Conservation (phyloP, 2,329 filamentous ascomycete genomes). For the Ophiocordyceps sinensis region DNA sequence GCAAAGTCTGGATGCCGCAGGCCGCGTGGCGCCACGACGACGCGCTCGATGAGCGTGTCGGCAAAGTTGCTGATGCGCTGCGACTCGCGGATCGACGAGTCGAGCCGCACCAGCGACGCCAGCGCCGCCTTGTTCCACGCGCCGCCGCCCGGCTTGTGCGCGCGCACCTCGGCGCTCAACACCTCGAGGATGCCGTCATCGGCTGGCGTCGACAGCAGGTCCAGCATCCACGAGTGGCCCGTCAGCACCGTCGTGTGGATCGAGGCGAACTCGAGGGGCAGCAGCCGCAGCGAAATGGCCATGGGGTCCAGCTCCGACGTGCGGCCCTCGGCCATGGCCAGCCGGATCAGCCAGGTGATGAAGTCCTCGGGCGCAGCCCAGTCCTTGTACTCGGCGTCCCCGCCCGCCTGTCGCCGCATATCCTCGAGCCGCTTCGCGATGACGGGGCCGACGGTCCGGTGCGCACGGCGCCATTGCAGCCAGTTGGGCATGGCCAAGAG, state of each 20-base stretch:
- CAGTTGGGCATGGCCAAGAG: constrained; percentile 29
- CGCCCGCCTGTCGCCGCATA: constrained; percentile 24
- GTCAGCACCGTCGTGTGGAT: constrained; percentile 44
- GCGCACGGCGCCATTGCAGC: constrained; percentile 30
- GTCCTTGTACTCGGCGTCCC: constrained; percentile 23
- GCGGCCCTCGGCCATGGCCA: constrained; percentile 29
- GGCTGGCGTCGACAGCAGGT: constrained; percentile 27
- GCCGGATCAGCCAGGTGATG: constrained; percentile 40
- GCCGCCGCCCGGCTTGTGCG: constrained; percentile 14
- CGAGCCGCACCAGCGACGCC: constrained; percentile 26
- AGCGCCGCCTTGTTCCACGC: constrained; percentile 32
- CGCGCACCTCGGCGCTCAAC: constrained; percentile 27
- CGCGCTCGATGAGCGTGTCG: constrained; percentile 29
- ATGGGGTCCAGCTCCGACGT: constrained; percentile 28
- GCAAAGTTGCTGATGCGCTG: constrained; percentile 33
- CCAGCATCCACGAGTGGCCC: constrained; percentile 29
- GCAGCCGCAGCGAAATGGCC: constrained; percentile 33
- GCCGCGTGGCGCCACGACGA: constrained; percentile 28
- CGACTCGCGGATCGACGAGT: constrained; percentile 39
- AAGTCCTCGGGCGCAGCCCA: constrained; percentile 38
- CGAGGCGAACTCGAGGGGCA: constrained; percentile 43
- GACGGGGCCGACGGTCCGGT: constrained; percentile 24
- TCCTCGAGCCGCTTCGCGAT: constrained; percentile 33
- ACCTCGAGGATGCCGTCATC: constrained; percentile 18
- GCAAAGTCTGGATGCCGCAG: constrained; percentile 20